Evolutionary conservation across 257 asterid species (phyloP), one percentile per base, ranked within the genome.

Genomic region (Ligustrum vulgare): DNA sequence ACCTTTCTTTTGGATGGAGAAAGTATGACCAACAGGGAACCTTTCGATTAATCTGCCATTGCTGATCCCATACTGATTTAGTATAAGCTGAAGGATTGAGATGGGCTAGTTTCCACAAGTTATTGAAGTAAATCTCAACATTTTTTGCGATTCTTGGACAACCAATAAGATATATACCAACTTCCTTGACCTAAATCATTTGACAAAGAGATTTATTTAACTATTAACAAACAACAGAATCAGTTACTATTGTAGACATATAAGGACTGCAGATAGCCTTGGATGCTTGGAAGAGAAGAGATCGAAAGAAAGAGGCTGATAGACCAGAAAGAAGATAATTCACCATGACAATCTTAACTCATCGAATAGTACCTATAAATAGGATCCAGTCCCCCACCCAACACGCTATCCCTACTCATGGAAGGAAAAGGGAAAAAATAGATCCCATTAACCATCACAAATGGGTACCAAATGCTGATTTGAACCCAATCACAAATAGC

Each of bases 1-100:
- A 93, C 76, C 96, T 78, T 69, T 82, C 87, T 75, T 81, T 81
- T 2, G 73, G 82, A 69, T 51, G 80, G 47, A 91, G 85, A 81
- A 88, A 88, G 79, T 84, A 91, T 25, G 98, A 93, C 98, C 98
- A 93, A 80, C 96, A 93, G 11, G 97, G 98, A 71, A 91, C 90
- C 80, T 81, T 88, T 20, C 98, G 87, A 51, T 69, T 74, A 41
- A 79, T 81, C 87, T 93, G 98, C 96, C 98, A 93, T 73, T 84
- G 91, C 47, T 88, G 82, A 82, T 92, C 98, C 82, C 78, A 71
- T 33, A 83, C 86, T 16, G 81, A 62, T 66, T 80, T 87, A 37
- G 94, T 89, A 78, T 84, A 76, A 67, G 83, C 82, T 47, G 91
- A 83, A 79, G 85, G 84, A 72, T 89, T 80, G 11, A 92, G 98